Evolutionary conservation across 495 filamentous ascomycete species (phyloP).

Genomic region (Podospora fimiseda): DNA sequence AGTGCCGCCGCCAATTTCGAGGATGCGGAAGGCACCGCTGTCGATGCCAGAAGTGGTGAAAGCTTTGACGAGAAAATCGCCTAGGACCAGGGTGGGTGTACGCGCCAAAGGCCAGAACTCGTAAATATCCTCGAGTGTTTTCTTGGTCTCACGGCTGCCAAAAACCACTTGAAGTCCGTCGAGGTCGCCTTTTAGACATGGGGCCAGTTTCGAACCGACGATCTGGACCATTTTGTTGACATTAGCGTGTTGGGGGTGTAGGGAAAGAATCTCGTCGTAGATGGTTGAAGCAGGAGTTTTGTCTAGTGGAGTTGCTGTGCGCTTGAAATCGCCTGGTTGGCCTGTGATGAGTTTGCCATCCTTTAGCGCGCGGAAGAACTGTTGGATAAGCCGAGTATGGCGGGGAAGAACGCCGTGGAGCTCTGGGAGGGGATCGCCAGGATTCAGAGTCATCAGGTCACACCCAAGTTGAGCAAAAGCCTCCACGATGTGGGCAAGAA

Average conservation of each 20-base stretch:
- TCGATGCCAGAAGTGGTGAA: not conserved
- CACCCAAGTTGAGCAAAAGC: conserved; percentile 33
- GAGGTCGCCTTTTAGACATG: not conserved
- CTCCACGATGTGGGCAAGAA: conserved; percentile 34
- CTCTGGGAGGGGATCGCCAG: not conserved
- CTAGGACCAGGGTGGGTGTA: not conserved
- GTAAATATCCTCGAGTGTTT: not conserved
- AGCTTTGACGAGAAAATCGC: not conserved
- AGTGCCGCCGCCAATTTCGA: conserved; percentile 50
- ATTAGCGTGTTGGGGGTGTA: not conserved
- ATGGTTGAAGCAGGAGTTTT: not conserved
- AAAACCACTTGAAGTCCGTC: not conserved
- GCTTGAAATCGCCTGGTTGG: not conserved
- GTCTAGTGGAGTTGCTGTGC: not conserved
- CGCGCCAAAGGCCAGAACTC: not conserved
- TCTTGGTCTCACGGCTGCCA: not conserved
- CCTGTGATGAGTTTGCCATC: not conserved
- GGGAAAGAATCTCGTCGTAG: not conserved
- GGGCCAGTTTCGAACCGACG: not conserved
- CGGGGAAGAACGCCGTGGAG: not conserved
- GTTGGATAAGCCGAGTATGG: not conserved
- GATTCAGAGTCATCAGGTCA: conserved; percentile 8
- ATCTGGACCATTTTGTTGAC: not conserved
- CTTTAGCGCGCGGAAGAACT: not conserved
- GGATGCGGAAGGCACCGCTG: conserved; percentile 12